Percentiles rank a stretch among this genome's conserved stretches.
phyloP scores from a whole-genome alignment of 495 filamentous ascomycete genomes.

The Penicillium arizonense region DNA sequence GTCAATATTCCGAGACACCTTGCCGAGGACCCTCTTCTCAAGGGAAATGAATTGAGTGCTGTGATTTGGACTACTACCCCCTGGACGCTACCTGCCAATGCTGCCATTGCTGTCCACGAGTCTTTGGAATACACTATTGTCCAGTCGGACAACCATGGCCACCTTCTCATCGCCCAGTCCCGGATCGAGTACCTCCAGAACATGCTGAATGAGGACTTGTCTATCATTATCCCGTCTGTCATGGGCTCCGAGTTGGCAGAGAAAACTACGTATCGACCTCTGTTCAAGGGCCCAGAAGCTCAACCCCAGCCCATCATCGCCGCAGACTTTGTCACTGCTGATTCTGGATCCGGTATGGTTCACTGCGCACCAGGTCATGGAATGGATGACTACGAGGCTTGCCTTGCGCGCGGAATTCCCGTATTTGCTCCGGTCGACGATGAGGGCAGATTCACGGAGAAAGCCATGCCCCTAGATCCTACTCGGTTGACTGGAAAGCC shows the following conservation, averaged over 20 bases:
- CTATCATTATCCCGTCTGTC: constrained; percentile 56
- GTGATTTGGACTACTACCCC: constrained; percentile 98
- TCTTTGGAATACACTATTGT: constrained; percentile 74
- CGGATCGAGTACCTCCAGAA: constrained; percentile 56
- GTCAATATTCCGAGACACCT: constrained; percentile 48
- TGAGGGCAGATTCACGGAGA: constrained; percentile 71
- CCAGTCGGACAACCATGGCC: constrained; percentile 50
- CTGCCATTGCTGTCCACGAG: constrained; percentile 75
- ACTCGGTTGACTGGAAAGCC: constrained; percentile 56
- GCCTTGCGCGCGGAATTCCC: constrained; percentile 59
- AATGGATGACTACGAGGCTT: constrained; percentile 92
- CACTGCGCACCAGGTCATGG: constrained; percentile 94
- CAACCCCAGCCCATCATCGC: constrained; percentile 66
- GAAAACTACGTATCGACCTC: constrained; percentile 61
- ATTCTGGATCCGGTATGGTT: constrained; percentile 88
- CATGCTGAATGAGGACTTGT: constrained; percentile 39
- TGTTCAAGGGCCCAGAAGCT: constrained; percentile 53
- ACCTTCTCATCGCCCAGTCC: constrained; percentile 64
- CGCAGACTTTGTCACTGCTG: constrained; percentile 81
- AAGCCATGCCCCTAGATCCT: constrained; percentile 68
- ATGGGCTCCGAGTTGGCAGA: constrained; percentile 63
- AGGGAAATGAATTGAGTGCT: constrained; percentile 54
- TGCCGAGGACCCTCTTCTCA: constrained; percentile 31
- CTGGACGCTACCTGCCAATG: constrained; percentile 95
- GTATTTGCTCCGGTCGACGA: constrained; percentile 81